Evolutionary conservation across 495 filamentous ascomycete species (phyloP).

Genomic region (Lophiotrema nucula): DNA sequence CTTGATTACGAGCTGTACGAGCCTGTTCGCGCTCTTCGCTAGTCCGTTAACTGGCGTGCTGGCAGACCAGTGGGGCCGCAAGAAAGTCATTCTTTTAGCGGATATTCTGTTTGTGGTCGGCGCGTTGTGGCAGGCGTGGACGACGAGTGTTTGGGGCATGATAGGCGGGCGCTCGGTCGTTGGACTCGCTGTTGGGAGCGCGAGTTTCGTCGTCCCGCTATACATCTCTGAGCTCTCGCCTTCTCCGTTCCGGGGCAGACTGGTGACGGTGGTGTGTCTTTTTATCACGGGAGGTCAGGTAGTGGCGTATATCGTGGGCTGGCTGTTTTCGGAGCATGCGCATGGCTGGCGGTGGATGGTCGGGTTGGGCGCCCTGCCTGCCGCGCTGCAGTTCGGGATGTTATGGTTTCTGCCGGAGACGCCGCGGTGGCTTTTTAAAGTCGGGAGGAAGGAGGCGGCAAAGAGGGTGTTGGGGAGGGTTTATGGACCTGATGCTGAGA

Average conservation of each 20-base stretch:
- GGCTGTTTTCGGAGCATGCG: slow-evolving; percentile 56
- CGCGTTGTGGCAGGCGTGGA: slow-evolving; percentile 66
- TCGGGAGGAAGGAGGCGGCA: slow-evolving; percentile 58
- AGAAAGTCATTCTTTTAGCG: slow-evolving; percentile 72
- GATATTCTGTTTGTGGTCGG: slow-evolving; percentile 75
- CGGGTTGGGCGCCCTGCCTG: slow-evolving; percentile 77
- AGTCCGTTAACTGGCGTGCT: slow-evolving; percentile 74
- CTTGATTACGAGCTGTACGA: slow-evolving; percentile 78
- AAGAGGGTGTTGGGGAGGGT: slow-evolving; percentile 62
- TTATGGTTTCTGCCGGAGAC: slow-evolving; percentile 76
- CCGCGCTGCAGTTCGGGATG: slow-evolving; percentile 64
- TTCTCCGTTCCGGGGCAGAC: slow-evolving; percentile 65
- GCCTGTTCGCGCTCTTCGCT: slow-evolving; percentile 73
- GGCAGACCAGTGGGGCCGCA: slow-evolving; percentile 73
- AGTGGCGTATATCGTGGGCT: slow-evolving; percentile 77
- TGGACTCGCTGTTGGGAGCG: slow-evolving; percentile 77
- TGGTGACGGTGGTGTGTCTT: slow-evolving; percentile 76
- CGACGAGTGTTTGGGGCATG: slow-evolving; percentile 66
- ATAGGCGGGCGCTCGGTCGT: slow-evolving; percentile 76
- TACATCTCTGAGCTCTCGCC: slow-evolving; percentile 82
- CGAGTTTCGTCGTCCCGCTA: slow-evolving; percentile 79
- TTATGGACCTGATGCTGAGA: slow-evolving; percentile 51
- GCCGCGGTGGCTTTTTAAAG: slow-evolving; percentile 80
- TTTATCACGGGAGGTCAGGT: slow-evolving; percentile 85
- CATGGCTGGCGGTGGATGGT: slow-evolving; percentile 90